phyloP scores from a whole-genome alignment of 495 filamentous ascomycete genomes.

The Aspergillus sclerotiicarbonarius region DNA sequence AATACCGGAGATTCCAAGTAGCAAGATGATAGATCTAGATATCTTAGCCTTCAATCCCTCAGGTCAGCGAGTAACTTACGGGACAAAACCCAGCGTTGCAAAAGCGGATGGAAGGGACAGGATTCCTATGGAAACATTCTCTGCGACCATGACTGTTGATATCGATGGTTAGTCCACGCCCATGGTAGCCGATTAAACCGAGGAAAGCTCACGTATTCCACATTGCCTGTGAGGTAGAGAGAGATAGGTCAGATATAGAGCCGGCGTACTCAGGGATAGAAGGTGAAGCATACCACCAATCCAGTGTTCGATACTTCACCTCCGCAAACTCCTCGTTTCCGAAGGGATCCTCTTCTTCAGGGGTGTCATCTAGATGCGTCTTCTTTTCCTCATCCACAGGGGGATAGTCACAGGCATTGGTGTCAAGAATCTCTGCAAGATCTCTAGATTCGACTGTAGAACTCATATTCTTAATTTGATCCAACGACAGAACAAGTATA shows the following conservation, averaged over 20 bases:
- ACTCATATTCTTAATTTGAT: neutral
- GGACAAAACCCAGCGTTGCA: conserved; percentile 62
- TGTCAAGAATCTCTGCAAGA: neutral
- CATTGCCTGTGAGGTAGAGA: conserved; percentile 3
- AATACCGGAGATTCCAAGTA: conserved; percentile 64
- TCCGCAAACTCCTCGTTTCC: conserved; percentile 37
- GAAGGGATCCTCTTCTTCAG: conserved; percentile 29
- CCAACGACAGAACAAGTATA: no score
- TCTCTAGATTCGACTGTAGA: neutral
- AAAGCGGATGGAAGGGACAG: conserved; percentile 62
- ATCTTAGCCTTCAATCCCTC: neutral
- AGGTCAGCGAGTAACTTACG: conserved; percentile 15
- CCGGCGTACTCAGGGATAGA: conserved; percentile 20
- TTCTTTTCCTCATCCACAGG: neutral
- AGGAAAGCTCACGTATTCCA: neutral
- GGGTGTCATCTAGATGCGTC: neutral
- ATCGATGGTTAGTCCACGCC: neutral
- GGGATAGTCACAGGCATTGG: neutral
- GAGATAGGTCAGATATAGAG: neutral
- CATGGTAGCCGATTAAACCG: neutral
- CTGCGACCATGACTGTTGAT: conserved; percentile 58
- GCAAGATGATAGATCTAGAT: conserved; percentile 49
- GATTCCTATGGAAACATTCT: conserved; percentile 68
- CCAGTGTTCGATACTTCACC: conserved; percentile 42
- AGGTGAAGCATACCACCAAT: conserved; percentile 51